These are phyloP conservation scores for Cutaneotrichosporon sp. DNA, from an alignment of 1,284 basidiomycete genomes.

Conservation along the genomic window DNA sequence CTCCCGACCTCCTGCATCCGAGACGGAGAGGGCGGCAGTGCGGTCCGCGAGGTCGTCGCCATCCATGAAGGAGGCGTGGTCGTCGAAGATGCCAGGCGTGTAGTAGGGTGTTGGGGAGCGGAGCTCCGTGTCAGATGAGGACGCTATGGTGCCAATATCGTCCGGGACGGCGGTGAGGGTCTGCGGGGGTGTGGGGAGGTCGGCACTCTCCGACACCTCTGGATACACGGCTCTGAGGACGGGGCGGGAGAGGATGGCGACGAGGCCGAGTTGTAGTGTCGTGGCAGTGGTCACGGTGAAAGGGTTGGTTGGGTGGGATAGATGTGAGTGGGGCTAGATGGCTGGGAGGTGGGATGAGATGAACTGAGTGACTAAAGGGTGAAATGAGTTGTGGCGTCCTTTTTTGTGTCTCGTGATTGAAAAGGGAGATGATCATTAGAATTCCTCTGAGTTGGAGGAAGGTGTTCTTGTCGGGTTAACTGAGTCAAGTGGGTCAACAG, in stretches of 20 bases:
- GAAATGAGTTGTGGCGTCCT: background rate
- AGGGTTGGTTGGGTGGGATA: background rate
- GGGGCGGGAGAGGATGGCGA: conserved; percentile 48
- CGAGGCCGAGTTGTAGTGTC: conserved; percentile 48
- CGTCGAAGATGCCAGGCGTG: background rate
- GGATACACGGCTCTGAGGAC: conserved; percentile 51
- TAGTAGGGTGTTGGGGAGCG: conserved; percentile 6
- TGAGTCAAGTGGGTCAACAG: too few relatives aligned
- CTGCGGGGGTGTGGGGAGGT: conserved; percentile 11
- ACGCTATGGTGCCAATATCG: background rate
- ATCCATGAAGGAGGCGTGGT: background rate
- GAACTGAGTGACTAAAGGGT: background rate
- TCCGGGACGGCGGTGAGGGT: conserved; percentile 14
- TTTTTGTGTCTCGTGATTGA: background rate
- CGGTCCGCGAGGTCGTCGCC: background rate
- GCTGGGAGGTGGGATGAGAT: background rate
- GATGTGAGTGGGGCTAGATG: background rate
- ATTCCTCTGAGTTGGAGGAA: too few relatives aligned
- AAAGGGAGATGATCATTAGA: background rate
- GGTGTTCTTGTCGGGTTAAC: too few relatives aligned
- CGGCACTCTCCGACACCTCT: background rate
- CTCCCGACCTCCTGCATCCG: background rate
- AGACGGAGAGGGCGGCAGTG: conserved; percentile 1
- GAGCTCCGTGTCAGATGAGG: background rate
- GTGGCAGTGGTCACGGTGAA: conserved; percentile 34